These are phyloP conservation scores for Lichtheimia corymbifera DNA, from an alignment of 371 early-diverging fungal species.

Conservation along the genomic window DNA sequence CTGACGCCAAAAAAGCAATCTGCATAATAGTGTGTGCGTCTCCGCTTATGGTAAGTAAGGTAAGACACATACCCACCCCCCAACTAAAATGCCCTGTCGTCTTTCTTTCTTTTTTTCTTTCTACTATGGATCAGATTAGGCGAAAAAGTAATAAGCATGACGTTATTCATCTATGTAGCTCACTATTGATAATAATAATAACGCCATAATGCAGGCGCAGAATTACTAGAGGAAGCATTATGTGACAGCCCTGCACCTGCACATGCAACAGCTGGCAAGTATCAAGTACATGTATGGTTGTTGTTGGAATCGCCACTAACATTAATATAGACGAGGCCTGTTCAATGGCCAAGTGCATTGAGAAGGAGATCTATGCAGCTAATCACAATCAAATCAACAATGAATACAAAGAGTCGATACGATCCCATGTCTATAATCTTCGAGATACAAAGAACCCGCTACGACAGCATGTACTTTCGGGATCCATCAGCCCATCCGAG, in stretches of 20 bases:
- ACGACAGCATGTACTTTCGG: conserved; percentile 17
- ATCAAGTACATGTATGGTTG: background rate
- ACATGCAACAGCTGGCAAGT: too few species aligned
- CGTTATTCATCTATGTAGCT: too few species aligned
- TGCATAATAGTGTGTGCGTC: too few species aligned
- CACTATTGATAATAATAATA: too few species aligned
- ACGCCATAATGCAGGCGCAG: conserved; percentile 1
- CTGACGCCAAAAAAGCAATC: too few species aligned
- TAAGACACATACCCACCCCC: too few species aligned
- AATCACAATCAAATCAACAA: conserved; percentile 13
- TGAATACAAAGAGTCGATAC: conserved; percentile 22
- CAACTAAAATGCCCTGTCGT: too few species aligned
- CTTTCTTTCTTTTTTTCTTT: too few species aligned
- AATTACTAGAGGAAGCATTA: conserved; percentile 10
- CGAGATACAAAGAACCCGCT: conserved; percentile 19
- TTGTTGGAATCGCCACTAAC: background rate
- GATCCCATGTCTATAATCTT: conserved; percentile 24
- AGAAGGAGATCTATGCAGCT: conserved; percentile 14
- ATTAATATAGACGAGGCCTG: background rate
- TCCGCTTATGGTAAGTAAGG: too few species aligned
- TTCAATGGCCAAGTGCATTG: conserved; percentile 6
- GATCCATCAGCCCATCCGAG: conserved; percentile 9
- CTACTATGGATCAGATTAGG: background rate
- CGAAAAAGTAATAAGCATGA: background rate
- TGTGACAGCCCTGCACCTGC: too few species aligned